Conservation (phyloP, 1,284 basidiomycete species). For the Tylopilus orsonianus region DNA sequence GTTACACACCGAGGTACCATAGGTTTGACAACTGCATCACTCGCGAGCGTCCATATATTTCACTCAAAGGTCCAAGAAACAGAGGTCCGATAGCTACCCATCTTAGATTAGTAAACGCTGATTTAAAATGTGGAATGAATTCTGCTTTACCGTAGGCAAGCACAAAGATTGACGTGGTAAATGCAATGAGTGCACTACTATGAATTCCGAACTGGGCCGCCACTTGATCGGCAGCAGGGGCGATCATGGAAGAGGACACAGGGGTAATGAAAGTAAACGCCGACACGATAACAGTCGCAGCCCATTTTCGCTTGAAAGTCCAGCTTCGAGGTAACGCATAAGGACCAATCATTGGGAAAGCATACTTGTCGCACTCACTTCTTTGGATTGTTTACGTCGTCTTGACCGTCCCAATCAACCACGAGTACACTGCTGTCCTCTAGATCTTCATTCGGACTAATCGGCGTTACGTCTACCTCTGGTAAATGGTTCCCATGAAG, state of each 20-base stretch:
- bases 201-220: conserved; percentile 58
- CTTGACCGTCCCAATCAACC: conserved; percentile 38
- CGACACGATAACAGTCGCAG: conserved; percentile 47
- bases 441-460: no score
- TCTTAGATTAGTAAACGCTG: conserved; percentile 13
- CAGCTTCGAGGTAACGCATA: conserved; percentile 37
- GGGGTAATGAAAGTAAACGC: conserved; percentile 52
- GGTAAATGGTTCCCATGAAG: conserved; percentile 1
- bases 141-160: conserved; percentile 56
- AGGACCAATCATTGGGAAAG: not conserved
- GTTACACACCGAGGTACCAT: conserved; percentile 53
- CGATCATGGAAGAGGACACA: conserved; percentile 61
- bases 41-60: conserved; percentile 49
- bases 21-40: conserved; percentile 55
- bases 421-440: conserved; percentile 14
- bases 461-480: not conserved
- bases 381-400: conserved; percentile 36
- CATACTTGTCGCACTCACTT: conserved; percentile 26
- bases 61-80: conserved; percentile 55
- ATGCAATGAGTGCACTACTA: conserved; percentile 48
- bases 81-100: conserved; percentile 48
- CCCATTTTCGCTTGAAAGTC: conserved; percentile 48
- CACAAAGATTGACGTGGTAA: conserved; percentile 68
- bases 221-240: conserved; percentile 59
- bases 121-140: not conserved